Evolutionary conservation across 1,284 basidiomycete species (phyloP).

Genomic region (Ustilago trichophora): DNA sequence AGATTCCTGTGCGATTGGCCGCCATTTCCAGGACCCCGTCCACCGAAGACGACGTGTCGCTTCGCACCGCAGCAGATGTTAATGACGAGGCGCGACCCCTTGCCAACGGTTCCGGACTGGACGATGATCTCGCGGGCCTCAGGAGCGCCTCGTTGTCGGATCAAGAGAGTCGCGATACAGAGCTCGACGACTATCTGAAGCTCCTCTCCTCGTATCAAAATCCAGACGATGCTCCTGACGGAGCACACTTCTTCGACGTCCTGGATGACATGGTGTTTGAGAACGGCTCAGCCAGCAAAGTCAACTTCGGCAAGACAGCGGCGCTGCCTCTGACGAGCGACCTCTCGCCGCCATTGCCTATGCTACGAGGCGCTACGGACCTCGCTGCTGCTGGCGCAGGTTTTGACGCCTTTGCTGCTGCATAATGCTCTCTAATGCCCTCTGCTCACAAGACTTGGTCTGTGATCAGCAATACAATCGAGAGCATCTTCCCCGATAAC

Average conservation of each 20-base stretch:
- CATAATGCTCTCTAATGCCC: too few relatives aligned
- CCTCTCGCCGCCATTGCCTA: conserved; percentile 2
- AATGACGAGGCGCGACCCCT: too few relatives aligned
- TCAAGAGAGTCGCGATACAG: conserved; percentile 12
- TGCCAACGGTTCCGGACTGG: not conserved
- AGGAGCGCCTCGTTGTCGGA: not conserved
- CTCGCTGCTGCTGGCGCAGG: conserved; percentile 33
- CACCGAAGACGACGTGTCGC: conserved; percentile 22
- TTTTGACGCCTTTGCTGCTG: conserved; percentile 23
- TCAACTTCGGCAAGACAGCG: conserved; percentile 7
- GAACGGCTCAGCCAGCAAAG: conserved; percentile 17
- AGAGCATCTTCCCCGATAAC: too few relatives aligned
- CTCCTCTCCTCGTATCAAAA: conserved; percentile 45
- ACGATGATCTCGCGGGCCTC: conserved; percentile 4
- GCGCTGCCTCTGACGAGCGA: conserved; percentile 1
- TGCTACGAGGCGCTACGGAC: conserved; percentile 15
- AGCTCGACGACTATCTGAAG: conserved; percentile 39
- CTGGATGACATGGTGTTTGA: conserved; percentile 43
- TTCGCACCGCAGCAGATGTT: conserved; percentile 14
- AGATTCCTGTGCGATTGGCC: not conserved
- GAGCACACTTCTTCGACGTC: conserved; percentile 34
- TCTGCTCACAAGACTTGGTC: too few relatives aligned
- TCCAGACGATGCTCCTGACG: conserved; percentile 36
- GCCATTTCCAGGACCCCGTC: conserved; percentile 13
- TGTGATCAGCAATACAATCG: too few relatives aligned